phyloP scores from a whole-genome alignment of 1,284 basidiomycete genomes.

The Naganishia sp. region DNA sequence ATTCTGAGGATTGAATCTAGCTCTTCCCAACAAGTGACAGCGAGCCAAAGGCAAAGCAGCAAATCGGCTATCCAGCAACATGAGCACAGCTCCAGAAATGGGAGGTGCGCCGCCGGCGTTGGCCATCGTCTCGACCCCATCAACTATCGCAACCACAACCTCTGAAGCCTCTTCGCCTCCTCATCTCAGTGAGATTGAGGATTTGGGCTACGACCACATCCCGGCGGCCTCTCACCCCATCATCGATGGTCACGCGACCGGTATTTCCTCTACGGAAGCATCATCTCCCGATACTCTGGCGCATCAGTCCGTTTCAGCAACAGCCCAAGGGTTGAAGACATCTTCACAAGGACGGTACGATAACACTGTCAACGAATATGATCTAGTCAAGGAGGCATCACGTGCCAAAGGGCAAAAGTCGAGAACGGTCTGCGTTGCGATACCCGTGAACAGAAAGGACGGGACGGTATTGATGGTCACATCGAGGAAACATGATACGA shows the following conservation, averaged over 20 bases:
- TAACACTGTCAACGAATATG: conserved; percentile 23
- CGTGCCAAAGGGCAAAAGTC: conserved; percentile 21
- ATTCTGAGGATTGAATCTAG: too few relatives aligned
- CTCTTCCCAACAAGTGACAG: neutral
- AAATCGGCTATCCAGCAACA: neutral
- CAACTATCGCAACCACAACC: conserved; percentile 18
- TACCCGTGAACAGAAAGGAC: conserved; percentile 41
- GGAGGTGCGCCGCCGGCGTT: neutral
- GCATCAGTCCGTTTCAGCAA: neutral
- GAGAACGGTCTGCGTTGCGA: conserved; percentile 44
- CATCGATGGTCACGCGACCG: conserved; percentile 17
- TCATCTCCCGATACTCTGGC: conserved; percentile 1
- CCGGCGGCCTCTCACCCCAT: neutral
- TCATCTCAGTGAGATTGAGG: conserved; percentile 15
- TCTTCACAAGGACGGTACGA: conserved; percentile 20
- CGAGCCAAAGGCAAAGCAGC: neutral
- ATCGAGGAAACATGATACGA: conserved; percentile 43
- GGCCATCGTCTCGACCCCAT: conserved; percentile 8
- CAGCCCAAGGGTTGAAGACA: neutral
- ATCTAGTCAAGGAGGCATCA: conserved; percentile 28
- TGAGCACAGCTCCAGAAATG: conserved; percentile 2
- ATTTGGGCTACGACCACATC: neutral
- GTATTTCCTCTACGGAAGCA: conserved; percentile 13
- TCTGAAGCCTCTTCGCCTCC: conserved; percentile 10
- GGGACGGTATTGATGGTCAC: conserved; percentile 48